Percentiles rank a stretch among this genome's conserved stretches.
Evolutionary conservation across 345 rosid species (phyloP).

Genomic region (Euphorbia lathyris): DNA sequence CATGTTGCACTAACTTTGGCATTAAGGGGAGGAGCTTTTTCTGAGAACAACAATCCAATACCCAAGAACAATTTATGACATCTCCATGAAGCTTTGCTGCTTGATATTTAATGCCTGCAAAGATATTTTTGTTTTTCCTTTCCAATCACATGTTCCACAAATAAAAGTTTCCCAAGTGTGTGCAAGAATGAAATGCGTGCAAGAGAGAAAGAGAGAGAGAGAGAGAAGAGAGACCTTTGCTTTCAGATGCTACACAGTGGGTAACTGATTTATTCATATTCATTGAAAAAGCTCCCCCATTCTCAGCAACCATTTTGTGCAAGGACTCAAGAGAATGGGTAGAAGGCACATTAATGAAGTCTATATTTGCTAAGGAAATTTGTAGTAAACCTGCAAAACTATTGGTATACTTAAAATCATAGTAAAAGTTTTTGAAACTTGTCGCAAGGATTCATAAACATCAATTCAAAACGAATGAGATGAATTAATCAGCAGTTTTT

Average conservation of each 20-base stretch:
- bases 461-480: neutral
- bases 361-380: conserved; percentile 56
- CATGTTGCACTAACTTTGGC: conserved; percentile 60
- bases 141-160: too few relatives aligned
- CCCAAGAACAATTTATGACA: conserved; percentile 84
- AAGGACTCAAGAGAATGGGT: conserved; percentile 56
- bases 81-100: conserved; percentile 83
- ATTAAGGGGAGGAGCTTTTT: conserved; percentile 73
- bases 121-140: neutral
- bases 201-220: conserved; percentile 21
- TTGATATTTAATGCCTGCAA: conserved; percentile 76
- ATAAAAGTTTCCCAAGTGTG: neutral
- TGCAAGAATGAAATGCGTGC: conserved; percentile 2
- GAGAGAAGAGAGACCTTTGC: conserved; percentile 58
- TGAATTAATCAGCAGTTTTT: neutral
- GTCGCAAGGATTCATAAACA: neutral
- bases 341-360: conserved; percentile 74
- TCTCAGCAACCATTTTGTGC: conserved; percentile 87
- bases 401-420: neutral
- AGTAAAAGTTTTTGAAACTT: neutral
- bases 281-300: conserved; percentile 94
- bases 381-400: conserved; percentile 4
- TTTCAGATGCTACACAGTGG: conserved; percentile 89
- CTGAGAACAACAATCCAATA: conserved; percentile 74
- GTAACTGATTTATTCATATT: conserved; percentile 83